Percentiles rank a stretch among this genome's conserved stretches.
These are phyloP conservation scores for Arabidopsis hybrid DNA, from an alignment of 441 rosid genomes.

Conservation along the genomic window DNA sequence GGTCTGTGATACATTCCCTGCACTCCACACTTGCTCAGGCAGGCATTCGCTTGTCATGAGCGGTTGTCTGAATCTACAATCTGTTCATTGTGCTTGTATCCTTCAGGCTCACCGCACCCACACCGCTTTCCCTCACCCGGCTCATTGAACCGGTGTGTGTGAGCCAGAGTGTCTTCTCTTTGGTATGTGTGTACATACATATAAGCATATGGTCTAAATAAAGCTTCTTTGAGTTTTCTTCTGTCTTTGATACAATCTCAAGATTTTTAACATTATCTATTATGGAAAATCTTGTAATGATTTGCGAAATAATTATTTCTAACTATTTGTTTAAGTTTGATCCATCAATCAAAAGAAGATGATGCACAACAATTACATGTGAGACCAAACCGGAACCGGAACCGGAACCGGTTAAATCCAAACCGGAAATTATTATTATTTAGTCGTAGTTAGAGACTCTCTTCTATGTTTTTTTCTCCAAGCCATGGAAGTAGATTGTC, in stretches of 20 bases:
- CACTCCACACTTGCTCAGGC: conserved; percentile 90
- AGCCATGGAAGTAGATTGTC: conserved; percentile 33
- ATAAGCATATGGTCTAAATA: conserved; percentile 14
- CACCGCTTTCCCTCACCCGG: conserved; percentile 34
- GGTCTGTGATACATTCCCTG: conserved; percentile 89
- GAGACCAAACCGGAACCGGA: not conserved
- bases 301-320: not conserved
- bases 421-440: no score
- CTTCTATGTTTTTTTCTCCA: no score
- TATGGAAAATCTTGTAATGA: conserved; percentile 23
- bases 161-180: conserved; percentile 11
- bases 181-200: conserved; percentile 34
- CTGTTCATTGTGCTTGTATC: conserved; percentile 91
- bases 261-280: not conserved
- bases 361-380: not conserved
- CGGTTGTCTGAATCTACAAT: conserved; percentile 81
- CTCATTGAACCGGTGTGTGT: conserved; percentile 34
- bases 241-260: conserved; percentile 27
- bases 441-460: no score
- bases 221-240: conserved; percentile 19
- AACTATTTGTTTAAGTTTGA: conserved; percentile 22
- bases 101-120: conserved; percentile 69
- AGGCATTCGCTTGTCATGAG: conserved; percentile 96
- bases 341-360: not conserved
- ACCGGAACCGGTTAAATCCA: no score